Percentiles rank a stretch among this genome's conserved stretches.
These are phyloP conservation scores for Drechmeria coniospora DNA, from an alignment of 2,329 filamentous ascomycete species.

Conservation along the genomic window DNA sequence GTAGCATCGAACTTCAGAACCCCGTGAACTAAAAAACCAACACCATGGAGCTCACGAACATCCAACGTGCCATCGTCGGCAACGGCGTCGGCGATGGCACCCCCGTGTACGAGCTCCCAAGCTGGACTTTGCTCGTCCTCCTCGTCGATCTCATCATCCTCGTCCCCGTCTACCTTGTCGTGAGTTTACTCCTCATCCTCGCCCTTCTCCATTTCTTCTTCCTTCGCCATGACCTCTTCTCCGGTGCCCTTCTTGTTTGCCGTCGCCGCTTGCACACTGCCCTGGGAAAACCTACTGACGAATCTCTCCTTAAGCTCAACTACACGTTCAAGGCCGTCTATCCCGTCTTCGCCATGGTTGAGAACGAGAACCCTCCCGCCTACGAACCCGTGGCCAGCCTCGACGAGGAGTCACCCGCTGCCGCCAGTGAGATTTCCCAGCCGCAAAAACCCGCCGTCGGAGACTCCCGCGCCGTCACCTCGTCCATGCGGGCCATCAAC, in stretches of 20 bases:
- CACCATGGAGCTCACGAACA: constrained; percentile 6
- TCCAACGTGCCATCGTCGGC: constrained; percentile 18
- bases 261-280: too few species aligned
- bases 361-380: constrained; percentile 39
- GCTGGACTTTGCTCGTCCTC: constrained; percentile 24
- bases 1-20: neutral
- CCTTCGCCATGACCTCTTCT: too few species aligned
- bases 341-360: constrained; percentile 40
- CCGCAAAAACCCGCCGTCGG: constrained; percentile 18
- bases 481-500: constrained; percentile 34
- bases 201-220: too few species aligned
- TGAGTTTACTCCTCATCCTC: constrained; percentile 14
- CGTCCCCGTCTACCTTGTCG: constrained; percentile 26
- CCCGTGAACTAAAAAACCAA: neutral
- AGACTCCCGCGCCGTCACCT: constrained; percentile 27
- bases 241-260: too few species aligned
- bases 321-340: constrained; percentile 37
- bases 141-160: constrained; percentile 27
- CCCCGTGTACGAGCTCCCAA: constrained; percentile 15
- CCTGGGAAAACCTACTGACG: neutral
- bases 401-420: constrained; percentile 21
- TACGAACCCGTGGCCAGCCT: constrained; percentile 37
- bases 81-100: constrained; percentile 6
- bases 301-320: constrained; percentile 19
- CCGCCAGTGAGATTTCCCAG: constrained; percentile 15